These are phyloP conservation scores for Canna indica DNA, from an alignment of 176 grass and related monocot species.

Conservation along the genomic window DNA sequence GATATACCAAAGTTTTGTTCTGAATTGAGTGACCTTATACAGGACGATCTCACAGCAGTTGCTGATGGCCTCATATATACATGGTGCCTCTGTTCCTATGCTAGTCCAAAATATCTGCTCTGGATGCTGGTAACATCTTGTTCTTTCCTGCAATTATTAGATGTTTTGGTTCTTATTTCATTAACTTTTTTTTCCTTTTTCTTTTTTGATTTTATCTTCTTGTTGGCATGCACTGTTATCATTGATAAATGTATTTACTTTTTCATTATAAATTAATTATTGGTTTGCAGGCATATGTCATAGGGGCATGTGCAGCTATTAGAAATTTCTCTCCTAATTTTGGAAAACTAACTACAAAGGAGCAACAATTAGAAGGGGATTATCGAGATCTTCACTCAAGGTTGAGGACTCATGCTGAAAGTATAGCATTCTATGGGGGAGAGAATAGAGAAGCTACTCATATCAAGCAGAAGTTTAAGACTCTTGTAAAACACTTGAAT, in stretches of 20 bases:
- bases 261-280: slow-evolving; percentile 23
- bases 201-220: background rate
- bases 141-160: background rate
- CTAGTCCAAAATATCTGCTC: slow-evolving; percentile 91
- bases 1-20: slow-evolving; percentile 94
- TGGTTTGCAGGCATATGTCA: slow-evolving; percentile 75
- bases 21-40: slow-evolving; percentile 95
- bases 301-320: slow-evolving; percentile 77
- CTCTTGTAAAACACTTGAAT: slow-evolving; percentile 75
- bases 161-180: slow-evolving; percentile 11
- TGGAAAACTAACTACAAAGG: slow-evolving; percentile 85
- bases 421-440: slow-evolving; percentile 96
- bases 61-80: slow-evolving; percentile 91
- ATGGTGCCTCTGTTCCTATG: slow-evolving; percentile 96
- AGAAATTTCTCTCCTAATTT: slow-evolving; percentile 92
- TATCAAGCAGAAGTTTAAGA: slow-evolving; percentile 69
- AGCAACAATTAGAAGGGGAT: slow-evolving; percentile 92
- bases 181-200: background rate
- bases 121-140: slow-evolving; percentile 82
- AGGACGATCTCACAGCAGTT: slow-evolving; percentile 86
- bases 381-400: slow-evolving; percentile 97
- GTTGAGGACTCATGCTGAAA: slow-evolving; percentile 94
- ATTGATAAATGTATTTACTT: background rate
- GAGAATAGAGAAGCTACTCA: slow-evolving; percentile 79
- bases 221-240: background rate